Evolutionary conservation across 2,329 filamentous ascomycete species (phyloP).

Genomic region (Colletotrichum limetticola): DNA sequence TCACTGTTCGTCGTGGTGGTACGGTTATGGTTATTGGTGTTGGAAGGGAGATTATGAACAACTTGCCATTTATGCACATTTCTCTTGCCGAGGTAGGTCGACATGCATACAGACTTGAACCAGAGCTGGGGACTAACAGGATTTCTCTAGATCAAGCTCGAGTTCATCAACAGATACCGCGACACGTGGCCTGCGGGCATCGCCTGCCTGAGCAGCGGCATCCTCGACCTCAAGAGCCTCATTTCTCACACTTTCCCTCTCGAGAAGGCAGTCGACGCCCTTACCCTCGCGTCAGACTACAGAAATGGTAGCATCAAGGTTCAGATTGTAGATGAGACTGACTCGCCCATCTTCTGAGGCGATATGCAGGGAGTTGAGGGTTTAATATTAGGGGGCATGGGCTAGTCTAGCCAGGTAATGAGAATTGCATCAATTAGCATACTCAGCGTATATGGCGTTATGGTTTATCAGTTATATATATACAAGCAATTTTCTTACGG

Average conservation of each 20-base stretch:
- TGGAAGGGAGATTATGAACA: slow-evolving; percentile 70
- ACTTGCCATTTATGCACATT: slow-evolving; percentile 74
- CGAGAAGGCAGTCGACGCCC: slow-evolving; percentile 68
- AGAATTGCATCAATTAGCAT: not conserved
- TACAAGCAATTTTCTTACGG: not conserved
- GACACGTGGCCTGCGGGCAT: slow-evolving; percentile 78
- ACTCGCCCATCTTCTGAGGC: slow-evolving; percentile 23
- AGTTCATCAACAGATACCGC: slow-evolving; percentile 77
- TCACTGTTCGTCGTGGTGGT: slow-evolving; percentile 66
- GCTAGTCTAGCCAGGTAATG: not conserved
- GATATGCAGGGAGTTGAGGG: not conserved
- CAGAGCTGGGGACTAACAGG: not conserved
- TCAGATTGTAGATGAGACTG: slow-evolving; percentile 44
- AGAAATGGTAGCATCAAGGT: slow-evolving; percentile 49
- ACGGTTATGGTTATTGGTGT: slow-evolving; percentile 73
- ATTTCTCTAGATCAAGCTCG: slow-evolving; percentile 66
- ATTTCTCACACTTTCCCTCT: slow-evolving; percentile 73
- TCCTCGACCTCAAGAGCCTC: slow-evolving; percentile 70
- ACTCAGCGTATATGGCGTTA: slow-evolving; percentile 8
- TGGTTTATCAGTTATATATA: not conserved
- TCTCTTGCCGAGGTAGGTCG: slow-evolving; percentile 65
- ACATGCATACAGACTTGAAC: too few relatives aligned
- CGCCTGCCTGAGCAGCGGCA: slow-evolving; percentile 65
- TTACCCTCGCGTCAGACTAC: slow-evolving; percentile 46
- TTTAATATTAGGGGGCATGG: not conserved